Percentiles rank a stretch among this genome's conserved stretches.
Evolutionary conservation across 306 rosid genomes (phyloP).

Genomic region (Malus orientalis): DNA sequence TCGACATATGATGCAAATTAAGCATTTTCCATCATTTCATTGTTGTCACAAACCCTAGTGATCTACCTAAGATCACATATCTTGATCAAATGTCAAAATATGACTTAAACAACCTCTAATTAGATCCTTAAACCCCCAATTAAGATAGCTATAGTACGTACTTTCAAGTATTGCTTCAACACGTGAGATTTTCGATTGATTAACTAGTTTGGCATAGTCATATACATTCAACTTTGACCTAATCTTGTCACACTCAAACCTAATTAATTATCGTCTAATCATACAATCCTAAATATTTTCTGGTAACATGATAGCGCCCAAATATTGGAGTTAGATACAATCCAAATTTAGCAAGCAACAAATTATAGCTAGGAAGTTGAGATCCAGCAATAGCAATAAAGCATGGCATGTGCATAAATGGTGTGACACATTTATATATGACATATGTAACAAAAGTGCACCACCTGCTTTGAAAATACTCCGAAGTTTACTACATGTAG

Average conservation of each 20-base stretch:
- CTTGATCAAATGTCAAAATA: not conserved
- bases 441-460: not conserved
- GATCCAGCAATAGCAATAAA: not conserved
- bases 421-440: not conserved
- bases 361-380: not conserved
- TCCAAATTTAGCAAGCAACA: not conserved
- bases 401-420: not conserved
- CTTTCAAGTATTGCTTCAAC: not conserved
- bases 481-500: not conserved
- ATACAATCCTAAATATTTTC: not conserved
- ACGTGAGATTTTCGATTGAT: not conserved
- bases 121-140: not conserved
- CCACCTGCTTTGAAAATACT: not conserved
- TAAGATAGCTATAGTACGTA: not conserved
- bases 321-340: not conserved
- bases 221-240: not conserved
- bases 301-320: not conserved
- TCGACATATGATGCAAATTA: not conserved
- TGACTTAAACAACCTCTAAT: not conserved
- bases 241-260: not conserved
- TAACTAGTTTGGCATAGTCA: not conserved
- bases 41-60: not conserved
- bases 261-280: not conserved
- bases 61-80: not conserved
- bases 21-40: not conserved